phyloP scores from a whole-genome alignment of 768 basidiomycete species.

The Gautieria morchelliformis region DNA sequence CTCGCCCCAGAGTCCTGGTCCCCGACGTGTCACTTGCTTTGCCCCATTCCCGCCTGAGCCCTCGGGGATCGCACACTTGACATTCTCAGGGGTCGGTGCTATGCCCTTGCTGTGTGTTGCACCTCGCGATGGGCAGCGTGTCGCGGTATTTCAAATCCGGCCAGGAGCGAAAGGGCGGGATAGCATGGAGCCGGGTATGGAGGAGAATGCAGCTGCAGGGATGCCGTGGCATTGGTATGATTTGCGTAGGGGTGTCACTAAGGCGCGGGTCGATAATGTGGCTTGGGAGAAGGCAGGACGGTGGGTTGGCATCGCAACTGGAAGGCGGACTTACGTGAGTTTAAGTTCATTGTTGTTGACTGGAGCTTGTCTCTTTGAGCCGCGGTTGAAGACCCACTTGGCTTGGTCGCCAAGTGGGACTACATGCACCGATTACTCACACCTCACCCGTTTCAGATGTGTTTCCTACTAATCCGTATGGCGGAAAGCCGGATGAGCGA shows the following conservation, averaged over 20 bases:
- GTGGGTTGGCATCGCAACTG: conserved; percentile 62
- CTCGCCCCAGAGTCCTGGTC: conserved; percentile 8
- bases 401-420: not conserved
- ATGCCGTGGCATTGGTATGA: conserved; percentile 53
- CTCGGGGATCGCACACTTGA: conserved; percentile 15
- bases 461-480: conserved; percentile 70
- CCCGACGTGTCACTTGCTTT: conserved; percentile 12
- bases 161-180: too few relatives aligned
- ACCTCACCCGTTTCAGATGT: conserved; percentile 37
- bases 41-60: not conserved
- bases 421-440: conserved; percentile 35
- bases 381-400: too few relatives aligned
- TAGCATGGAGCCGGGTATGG: not conserved
- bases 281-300: conserved; percentile 48
- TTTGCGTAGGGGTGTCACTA: conserved; percentile 62
- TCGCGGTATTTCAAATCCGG: conserved; percentile 38
- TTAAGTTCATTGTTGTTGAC: too few relatives aligned
- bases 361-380: too few relatives aligned
- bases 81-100: conserved; percentile 37
- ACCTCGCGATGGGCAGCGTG: conserved; percentile 44
- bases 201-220: conserved; percentile 11
- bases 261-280: conserved; percentile 48
- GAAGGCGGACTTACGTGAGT: conserved; percentile 27
- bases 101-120: conserved; percentile 32
- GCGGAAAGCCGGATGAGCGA: conserved; percentile 51